Percentiles rank a stretch among this genome's conserved stretches.
These are phyloP conservation scores for Theileria parva DNA, from an alignment of 169 alveolate genomes.

Conservation along the genomic window DNA sequence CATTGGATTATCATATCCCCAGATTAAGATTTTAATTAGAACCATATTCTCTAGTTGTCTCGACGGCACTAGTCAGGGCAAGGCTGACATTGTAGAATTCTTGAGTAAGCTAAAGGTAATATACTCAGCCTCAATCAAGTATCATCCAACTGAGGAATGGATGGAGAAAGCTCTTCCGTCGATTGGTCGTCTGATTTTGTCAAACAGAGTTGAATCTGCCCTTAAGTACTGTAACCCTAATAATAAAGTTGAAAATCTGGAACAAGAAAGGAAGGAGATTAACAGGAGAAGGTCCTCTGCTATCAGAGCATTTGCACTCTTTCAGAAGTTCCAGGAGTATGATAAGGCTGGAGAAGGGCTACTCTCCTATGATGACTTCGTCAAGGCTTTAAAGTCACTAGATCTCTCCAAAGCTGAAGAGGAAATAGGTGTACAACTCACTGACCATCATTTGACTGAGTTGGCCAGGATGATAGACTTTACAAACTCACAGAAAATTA, in stretches of 20 bases:
- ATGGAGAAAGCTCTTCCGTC: slow-evolving; percentile 78
- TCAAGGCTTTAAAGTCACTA: slow-evolving; percentile 74
- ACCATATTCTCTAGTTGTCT: slow-evolving; percentile 74
- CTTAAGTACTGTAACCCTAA: slow-evolving; percentile 77
- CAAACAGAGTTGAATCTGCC: slow-evolving; percentile 86
- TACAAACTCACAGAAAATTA: slow-evolving; percentile 78
- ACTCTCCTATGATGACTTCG: slow-evolving; percentile 80
- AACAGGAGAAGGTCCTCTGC: slow-evolving; percentile 82
- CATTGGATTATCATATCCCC: slow-evolving; percentile 81
- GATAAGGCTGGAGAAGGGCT: slow-evolving; percentile 76
- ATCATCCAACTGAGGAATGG: slow-evolving; percentile 75
- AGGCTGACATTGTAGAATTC: slow-evolving; percentile 83
- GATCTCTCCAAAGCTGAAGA: slow-evolving; percentile 77
- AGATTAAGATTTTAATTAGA: slow-evolving; percentile 78
- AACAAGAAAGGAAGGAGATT: slow-evolving; percentile 17
- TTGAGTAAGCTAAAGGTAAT: slow-evolving; percentile 82
- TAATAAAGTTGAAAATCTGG: slow-evolving; percentile 37
- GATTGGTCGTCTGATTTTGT: slow-evolving; percentile 78
- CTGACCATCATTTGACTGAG: slow-evolving; percentile 75
- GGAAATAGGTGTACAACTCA: slow-evolving; percentile 78
- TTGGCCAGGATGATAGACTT: slow-evolving; percentile 81
- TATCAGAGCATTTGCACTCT: slow-evolving; percentile 82
- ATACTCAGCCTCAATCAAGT: slow-evolving; percentile 72
- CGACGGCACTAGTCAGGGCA: slow-evolving; percentile 70
- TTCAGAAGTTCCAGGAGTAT: slow-evolving; percentile 83